Base-by-base conservation (phyloP, 495 filamentous ascomycete genomes). In the Podospora appendiculata region DNA sequence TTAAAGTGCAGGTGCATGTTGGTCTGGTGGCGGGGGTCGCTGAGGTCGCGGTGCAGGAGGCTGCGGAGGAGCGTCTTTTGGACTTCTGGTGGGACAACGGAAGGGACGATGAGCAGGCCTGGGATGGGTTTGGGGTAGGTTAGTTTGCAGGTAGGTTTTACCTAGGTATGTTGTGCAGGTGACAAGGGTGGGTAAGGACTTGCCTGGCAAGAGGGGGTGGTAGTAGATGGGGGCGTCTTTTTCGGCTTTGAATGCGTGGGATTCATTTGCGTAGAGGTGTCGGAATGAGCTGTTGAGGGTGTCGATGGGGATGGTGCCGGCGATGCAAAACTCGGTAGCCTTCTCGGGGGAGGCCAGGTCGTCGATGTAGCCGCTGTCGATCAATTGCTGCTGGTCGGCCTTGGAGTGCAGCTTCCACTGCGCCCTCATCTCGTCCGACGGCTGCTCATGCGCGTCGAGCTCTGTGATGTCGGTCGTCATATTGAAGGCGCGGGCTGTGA, bases 1-100 rank as follows among this genome's bases (percentile, higher is more conserved):
- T 85, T 62, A 66, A 90, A 87, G 69, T 95, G 89, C 2, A 87
- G 70, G 66, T 95, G 88, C 12, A 95, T 66, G 70, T 96, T 96
- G 51, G 92, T 96, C 58, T 85, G 77, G 64, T 96, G 87, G 11
- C 64, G 52, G 7, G 83, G 80, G 58, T 86, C 77, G 49, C 85
- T 85, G 12, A 96, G 79, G 66, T 95, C 87, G 38, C 86, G 80
- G 65, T 94, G 89, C 33, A 95, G 71, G 57, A 96, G 69, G 19
- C 78, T 77, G 11, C 70, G 77, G 6, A 96, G 71, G 6, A 96
- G 72, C 14, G 70, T 63, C 50, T 74, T 72, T 67, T 97, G 92
- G 17, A 86, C 74, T 4, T 70, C 63, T 12, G 78, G 74, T 9
- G 89, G 85, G 36, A 95, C 68, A 0, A 95, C 64, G 9, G 77